phyloP scores from a whole-genome alignment of 1,139 yeast species.

The Pichia sp. region DNA sequence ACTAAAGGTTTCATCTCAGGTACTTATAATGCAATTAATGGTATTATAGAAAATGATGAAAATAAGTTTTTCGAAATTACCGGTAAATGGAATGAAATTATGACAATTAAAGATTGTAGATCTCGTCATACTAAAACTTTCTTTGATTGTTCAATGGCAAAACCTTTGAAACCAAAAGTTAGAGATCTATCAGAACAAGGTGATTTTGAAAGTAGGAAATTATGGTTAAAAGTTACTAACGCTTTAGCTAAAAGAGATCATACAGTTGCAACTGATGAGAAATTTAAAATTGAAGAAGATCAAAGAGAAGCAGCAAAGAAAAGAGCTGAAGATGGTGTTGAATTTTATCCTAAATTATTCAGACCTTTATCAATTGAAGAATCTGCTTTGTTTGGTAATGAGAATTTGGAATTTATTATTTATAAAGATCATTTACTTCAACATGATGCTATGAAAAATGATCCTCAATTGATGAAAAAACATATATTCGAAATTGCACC shows the following conservation, averaged over 20 bases:
- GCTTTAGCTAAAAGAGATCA: conserved; percentile 77
- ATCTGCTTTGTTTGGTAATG: conserved; percentile 31
- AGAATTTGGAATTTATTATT: conserved; percentile 53
- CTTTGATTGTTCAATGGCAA: conserved; percentile 55
- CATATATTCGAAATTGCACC: conserved; percentile 61
- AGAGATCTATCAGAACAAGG: conserved; percentile 77
- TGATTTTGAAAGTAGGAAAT: conserved; percentile 66
- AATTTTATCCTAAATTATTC: conserved; percentile 75
- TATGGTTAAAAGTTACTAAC: conserved; percentile 76
- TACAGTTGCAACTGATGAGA: conserved; percentile 76
- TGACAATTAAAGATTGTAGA: conserved; percentile 53
- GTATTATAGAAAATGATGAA: conserved; percentile 51
- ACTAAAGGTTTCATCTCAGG: conserved; percentile 93
- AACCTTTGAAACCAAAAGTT: conserved; percentile 55
- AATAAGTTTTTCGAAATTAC: conserved; percentile 57
- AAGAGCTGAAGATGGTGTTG: conserved; percentile 70
- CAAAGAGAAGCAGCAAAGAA: conserved; percentile 71
- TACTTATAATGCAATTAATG: conserved; percentile 83
- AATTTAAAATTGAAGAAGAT: conserved; percentile 72
- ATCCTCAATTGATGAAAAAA: conserved; percentile 40
- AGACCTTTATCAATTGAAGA: conserved; percentile 34
- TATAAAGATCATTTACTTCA: conserved; percentile 50
- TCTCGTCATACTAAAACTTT: conserved; percentile 34
- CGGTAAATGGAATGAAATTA: conserved; percentile 92
- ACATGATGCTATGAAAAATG: conserved; percentile 22